Evolutionary conservation across 202 grass and related monocot species (phyloP).

Genomic region (Hordeum pubiflorum): DNA sequence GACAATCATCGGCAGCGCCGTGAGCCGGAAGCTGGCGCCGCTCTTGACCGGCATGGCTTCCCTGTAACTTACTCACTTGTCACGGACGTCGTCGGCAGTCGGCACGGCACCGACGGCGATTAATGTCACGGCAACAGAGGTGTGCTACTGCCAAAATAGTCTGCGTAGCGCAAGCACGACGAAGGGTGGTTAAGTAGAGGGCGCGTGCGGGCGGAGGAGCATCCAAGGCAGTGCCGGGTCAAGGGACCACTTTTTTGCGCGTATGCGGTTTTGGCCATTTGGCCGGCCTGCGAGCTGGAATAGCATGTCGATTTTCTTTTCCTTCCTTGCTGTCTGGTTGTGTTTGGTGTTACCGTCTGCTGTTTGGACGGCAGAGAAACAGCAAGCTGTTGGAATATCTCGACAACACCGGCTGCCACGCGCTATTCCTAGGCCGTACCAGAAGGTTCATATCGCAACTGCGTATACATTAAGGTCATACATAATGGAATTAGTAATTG

Average conservation of each 20-base stretch:
- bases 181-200: background rate
- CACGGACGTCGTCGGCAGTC: background rate
- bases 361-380: constrained; percentile 6
- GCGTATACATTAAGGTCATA: background rate
- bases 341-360: background rate
- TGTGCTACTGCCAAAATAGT: background rate
- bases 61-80: background rate
- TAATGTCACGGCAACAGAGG: background rate
- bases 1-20: constrained; percentile 21
- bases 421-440: background rate
- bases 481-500: background rate
- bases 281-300: background rate
- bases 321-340: background rate
- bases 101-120: background rate
- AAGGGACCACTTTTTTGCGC: background rate
- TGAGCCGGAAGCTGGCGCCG: constrained; percentile 35
- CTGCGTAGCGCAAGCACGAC: background rate
- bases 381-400: background rate
- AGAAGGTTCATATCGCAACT: background rate
- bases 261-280: background rate
- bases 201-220: background rate
- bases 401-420: background rate
- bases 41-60: constrained; percentile 36
- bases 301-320: background rate
- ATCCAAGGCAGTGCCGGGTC: constrained; percentile 9